Evolutionary conservation across 352 stramenopile species (phyloP), one percentile per base, ranked within the genome.

Genomic region (Phytophthora tubulina): DNA sequence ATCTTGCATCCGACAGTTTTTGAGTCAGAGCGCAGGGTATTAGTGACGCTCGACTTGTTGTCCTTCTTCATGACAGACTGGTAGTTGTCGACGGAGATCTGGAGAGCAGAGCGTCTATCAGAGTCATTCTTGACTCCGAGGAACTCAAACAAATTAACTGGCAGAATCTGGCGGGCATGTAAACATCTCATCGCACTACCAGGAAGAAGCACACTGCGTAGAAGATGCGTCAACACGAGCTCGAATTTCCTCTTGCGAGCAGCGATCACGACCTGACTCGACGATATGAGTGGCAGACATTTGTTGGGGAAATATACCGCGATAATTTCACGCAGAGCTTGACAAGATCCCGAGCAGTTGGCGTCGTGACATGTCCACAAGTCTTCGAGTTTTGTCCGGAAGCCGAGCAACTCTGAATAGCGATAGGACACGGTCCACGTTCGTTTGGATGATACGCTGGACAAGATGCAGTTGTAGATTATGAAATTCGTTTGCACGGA

Each of bases 111-210:
- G 11, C 84, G 84, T 27, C 67, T 78, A 57, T 89, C 81, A 9
- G 65, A 60, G 13, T 68, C 67, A 52, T 84, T 59, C 39, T 80
- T 30, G 3, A 91, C 76, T 21, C 70, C 72, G 3, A 91, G 72
- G 54, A 89, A 88, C 51, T 79, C 58, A 53, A 88, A 88, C 10
- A 91, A 49, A n/a, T 78, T 59, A 8, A 7, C 38, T 14, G 81
- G 84, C 17, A 89, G 67, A 4, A 70, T 57, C 44, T 78, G 77
- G 27, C 84, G 81, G 6, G 78, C 81, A 31, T 69, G 55, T 17
- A 72, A 51, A 39, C 84, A 91, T 69, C 83, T 88, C 84, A 91
- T 91, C 27, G 78, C 73, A 41, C 78, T 89, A 6, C 81, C 84
- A 5, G 81, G 81, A 2, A 89, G 66, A 17, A 91, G 67, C 30